These are phyloP conservation scores for Cunninghamia lanceolata DNA, from an alignment of 75 land plant species.

Conservation along the genomic window DNA sequence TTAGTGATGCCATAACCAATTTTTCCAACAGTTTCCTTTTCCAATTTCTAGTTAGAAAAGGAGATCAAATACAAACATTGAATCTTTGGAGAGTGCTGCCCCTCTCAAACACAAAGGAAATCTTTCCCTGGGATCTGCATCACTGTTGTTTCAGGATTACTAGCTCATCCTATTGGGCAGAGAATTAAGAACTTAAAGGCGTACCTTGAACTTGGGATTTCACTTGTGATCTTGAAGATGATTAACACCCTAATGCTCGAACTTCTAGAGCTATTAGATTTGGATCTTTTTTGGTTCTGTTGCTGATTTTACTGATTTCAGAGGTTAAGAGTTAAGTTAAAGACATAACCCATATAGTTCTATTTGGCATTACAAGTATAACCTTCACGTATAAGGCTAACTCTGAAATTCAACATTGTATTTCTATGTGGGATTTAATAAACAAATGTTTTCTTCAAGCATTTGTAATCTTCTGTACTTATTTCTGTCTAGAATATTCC, in stretches of 20 bases:
- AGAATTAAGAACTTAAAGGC: not conserved
- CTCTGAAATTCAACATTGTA: not conserved
- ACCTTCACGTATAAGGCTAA: not conserved
- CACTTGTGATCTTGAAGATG: not conserved
- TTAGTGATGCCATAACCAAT: not conserved
- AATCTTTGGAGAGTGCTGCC: not conserved
- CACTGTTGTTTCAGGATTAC: not conserved
- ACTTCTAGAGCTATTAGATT: not conserved
- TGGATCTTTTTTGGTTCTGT: not conserved
- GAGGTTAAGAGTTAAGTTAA: too few species aligned
- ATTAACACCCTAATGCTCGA: not conserved
- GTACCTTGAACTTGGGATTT: not conserved
- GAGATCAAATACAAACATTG: not conserved
- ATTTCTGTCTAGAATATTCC: not conserved
- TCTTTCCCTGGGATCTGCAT: too few species aligned
- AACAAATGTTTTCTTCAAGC: not conserved
- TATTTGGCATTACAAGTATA: not conserved
- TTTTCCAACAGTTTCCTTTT: too few species aligned
- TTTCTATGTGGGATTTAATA: not conserved
- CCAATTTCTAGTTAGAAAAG: not conserved
- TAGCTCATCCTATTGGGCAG: not conserved
- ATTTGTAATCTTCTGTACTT: not conserved
- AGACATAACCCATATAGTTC: not conserved
- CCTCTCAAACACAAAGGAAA: not conserved
- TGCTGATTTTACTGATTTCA: not conserved